These are phyloP conservation scores for Phragmites australis DNA, from an alignment of 176 grass and related monocot species.

Conservation along the genomic window DNA sequence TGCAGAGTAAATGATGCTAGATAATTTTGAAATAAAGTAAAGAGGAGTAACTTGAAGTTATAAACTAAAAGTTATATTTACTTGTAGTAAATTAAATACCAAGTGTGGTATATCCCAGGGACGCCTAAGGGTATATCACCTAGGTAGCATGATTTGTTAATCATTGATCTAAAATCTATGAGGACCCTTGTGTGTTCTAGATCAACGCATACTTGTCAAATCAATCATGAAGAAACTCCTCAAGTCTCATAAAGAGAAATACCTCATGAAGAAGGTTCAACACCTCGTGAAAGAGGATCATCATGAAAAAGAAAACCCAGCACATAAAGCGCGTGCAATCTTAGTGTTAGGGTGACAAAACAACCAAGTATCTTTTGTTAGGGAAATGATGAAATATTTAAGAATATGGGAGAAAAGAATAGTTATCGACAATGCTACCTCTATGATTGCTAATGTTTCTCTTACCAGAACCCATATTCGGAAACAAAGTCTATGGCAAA, in stretches of 20 bases:
- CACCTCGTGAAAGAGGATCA: too few relatives aligned
- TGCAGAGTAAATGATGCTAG: too few relatives aligned
- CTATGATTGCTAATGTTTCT: not conserved
- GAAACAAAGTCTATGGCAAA: not conserved
- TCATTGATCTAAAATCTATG: not conserved
- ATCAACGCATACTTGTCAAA: not conserved
- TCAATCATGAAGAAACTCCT: not conserved
- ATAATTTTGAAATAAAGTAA: not conserved
- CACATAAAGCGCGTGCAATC: not conserved
- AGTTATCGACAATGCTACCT: not conserved
- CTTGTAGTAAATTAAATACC: too few relatives aligned
- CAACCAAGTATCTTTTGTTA: too few relatives aligned
- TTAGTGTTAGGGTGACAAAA: too few relatives aligned
- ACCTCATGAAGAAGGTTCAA: not conserved
- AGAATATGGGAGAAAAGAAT: not conserved
- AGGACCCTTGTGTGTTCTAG: not conserved
- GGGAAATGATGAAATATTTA: not conserved
- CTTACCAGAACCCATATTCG: not conserved
- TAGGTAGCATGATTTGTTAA: not conserved
- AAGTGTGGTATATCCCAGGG: too few relatives aligned
- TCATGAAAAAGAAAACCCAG: not conserved
- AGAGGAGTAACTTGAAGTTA: too few relatives aligned
- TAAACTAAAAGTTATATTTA: not conserved
- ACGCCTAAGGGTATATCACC: not conserved
- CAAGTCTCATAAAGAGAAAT: not conserved